phyloP scores from a whole-genome alignment of 495 filamentous ascomycete genomes.

The Penicillium crystallinum region DNA sequence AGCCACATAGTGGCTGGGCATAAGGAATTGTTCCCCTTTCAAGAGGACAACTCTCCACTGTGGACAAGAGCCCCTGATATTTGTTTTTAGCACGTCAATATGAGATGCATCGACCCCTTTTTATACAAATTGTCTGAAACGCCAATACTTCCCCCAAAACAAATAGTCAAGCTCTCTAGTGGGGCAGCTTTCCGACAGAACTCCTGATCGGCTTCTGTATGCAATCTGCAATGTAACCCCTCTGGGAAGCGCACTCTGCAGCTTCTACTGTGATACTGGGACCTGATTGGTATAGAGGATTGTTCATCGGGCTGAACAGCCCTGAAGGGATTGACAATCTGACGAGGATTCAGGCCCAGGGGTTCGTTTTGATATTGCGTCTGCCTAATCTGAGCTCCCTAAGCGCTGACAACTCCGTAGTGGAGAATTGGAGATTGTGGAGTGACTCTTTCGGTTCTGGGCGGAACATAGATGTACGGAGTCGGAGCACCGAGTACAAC shows the following conservation, averaged over 20 bases:
- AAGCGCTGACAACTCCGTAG: constrained; percentile 8
- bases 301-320: neutral
- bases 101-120: neutral
- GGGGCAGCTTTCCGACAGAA: neutral
- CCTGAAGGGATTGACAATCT: constrained; percentile 2
- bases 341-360: neutral
- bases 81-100: neutral
- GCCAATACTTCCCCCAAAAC: neutral
- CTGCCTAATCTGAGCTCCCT: constrained; percentile 15
- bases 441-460: constrained; percentile 7
- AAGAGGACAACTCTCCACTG: constrained; percentile 4
- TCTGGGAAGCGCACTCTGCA: too few relatives aligned
- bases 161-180: constrained; percentile 1
- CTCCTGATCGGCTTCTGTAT: neutral
- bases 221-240: neutral
- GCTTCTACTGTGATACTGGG: neutral
- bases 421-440: neutral
- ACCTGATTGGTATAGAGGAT: neutral
- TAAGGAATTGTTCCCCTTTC: constrained; percentile 1
- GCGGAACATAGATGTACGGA: constrained; percentile 5
- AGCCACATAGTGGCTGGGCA: constrained; percentile 24
- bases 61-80: neutral
- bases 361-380: constrained; percentile 8
- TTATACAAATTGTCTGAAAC: neutral
- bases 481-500: too few relatives aligned